Percentiles rank a stretch among this genome's conserved stretches.
phyloP scores from a whole-genome alignment of 306 rosid genomes.

The Fagus sylvatica region DNA sequence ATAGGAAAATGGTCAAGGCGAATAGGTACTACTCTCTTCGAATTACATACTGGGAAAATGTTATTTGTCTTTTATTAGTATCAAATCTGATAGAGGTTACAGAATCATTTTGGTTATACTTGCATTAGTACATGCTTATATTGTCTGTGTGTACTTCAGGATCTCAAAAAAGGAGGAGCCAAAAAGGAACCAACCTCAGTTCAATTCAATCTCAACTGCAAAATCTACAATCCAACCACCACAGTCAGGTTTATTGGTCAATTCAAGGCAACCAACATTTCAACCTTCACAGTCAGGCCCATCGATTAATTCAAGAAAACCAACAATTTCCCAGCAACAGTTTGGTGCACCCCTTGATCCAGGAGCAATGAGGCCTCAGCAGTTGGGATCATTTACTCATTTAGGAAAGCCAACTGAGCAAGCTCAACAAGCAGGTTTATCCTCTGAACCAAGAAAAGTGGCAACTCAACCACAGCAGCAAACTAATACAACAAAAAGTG shows the following conservation, averaged over 20 bases:
- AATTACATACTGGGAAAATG: neutral
- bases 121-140: slow-evolving; percentile 1
- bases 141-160: slow-evolving; percentile 42
- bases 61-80: slow-evolving; percentile 4
- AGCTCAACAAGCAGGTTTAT: neutral
- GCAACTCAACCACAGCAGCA: neutral
- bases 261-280: slow-evolving; percentile 11
- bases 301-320: slow-evolving; percentile 2
- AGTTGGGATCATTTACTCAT: slow-evolving; percentile 5
- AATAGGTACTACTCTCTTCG: slow-evolving; percentile 32
- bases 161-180: slow-evolving; percentile 43
- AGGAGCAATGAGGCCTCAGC: slow-evolving; percentile 12
- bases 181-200: slow-evolving; percentile 32
- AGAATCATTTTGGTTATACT: neutral
- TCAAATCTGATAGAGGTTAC: neutral
- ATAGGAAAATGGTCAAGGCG: slow-evolving; percentile 44
- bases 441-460: neutral
- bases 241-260: neutral
- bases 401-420: slow-evolving; percentile 6
- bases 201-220: slow-evolving; percentile 25
- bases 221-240: neutral
- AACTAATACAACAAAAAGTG: neutral
- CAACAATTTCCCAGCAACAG: neutral
- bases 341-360: neutral
- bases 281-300: slow-evolving; percentile 20